These are phyloP conservation scores for Agroathelia rolfsii DNA, from an alignment of 1,284 basidiomycete genomes.

Conservation along the genomic window DNA sequence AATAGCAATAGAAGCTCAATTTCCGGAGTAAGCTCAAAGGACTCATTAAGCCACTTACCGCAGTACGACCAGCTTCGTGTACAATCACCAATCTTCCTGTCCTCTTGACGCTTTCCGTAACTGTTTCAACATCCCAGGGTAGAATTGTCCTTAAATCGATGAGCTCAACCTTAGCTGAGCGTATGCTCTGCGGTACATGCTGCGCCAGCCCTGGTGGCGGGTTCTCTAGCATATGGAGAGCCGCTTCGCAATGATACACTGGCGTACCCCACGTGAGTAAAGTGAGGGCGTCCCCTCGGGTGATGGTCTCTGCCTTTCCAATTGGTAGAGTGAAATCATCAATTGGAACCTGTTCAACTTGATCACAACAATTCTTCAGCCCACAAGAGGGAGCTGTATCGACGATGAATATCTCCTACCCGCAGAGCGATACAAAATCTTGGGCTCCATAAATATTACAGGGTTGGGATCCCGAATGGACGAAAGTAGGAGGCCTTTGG, in stretches of 20 bases:
- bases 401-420: conserved; percentile 27
- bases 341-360: conserved; percentile 85
- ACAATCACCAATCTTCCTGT: conserved; percentile 84
- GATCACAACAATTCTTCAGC: too few relatives aligned
- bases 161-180: conserved; percentile 72
- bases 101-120: conserved; percentile 73
- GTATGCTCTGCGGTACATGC: conserved; percentile 62
- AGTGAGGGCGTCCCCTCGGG: conserved; percentile 74
- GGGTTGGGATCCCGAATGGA: conserved; percentile 90
- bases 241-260: conserved; percentile 82
- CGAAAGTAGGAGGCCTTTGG: conserved; percentile 80
- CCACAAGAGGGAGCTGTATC: too few relatives aligned
- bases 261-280: conserved; percentile 89
- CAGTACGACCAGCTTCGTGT: conserved; percentile 82
- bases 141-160: conserved; percentile 87
- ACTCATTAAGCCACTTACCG: too few relatives aligned
- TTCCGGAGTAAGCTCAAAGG: too few relatives aligned
- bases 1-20: too few relatives aligned
- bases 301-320: conserved; percentile 67
- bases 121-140: conserved; percentile 79
- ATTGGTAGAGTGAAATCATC: conserved; percentile 83
- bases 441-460: conserved; percentile 92
- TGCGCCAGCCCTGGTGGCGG: conserved; percentile 61
- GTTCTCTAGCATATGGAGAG: conserved; percentile 53
- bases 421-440: conserved; percentile 78